Base-by-base conservation (phyloP, 2,329 filamentous ascomycete genomes). In the Penicillium sp. region DNA sequence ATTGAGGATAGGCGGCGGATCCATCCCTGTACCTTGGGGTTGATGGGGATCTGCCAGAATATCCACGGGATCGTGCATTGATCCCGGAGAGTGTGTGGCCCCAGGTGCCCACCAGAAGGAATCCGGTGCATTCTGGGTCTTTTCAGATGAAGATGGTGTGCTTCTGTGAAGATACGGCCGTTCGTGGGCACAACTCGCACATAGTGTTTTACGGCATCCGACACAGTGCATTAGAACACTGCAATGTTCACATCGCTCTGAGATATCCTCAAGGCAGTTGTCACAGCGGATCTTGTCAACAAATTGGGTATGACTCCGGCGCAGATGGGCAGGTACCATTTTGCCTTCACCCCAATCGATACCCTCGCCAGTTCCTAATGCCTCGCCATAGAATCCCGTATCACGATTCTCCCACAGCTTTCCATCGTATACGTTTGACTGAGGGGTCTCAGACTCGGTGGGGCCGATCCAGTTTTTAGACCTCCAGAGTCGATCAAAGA, bases 141-240 rank as follows among this genome's bases (percentile, higher is more conserved):
- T 46, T 54, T 42, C 48, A 5, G 58, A 55, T 6, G 56, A 47
- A 21, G 58, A 60, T 32, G 21, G 25, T 12, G 35, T 46, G 34
- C 32, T 55, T 27, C 60, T 58, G 31, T 66, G 75, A 60, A 64
- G 74, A 72, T 75, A 84, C 58, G 64, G 80, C 16, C 80, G 73
- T 60, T 83, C 81, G 67, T 82, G 84, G 6, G 82, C 81, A 65
- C 82, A 85, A 65, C 80, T 83, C 21, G 80, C 80, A 71, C 82
- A 85, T 3, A 84, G 76, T 1, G 81, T 85, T 70, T 82, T 84
- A 47, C 82, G 75, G 62, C 82, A 85, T 37, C 82, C 82, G 64
- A 82, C 79, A 63, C 82, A 85, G 64, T 84, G 82, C 82, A 85
- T 84, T 60, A 82, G 72, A 16, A 84, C 80, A 54, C 82, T 84